Base-by-base conservation (phyloP, 306 rosid species). In the Clitoria ternatea region DNA sequence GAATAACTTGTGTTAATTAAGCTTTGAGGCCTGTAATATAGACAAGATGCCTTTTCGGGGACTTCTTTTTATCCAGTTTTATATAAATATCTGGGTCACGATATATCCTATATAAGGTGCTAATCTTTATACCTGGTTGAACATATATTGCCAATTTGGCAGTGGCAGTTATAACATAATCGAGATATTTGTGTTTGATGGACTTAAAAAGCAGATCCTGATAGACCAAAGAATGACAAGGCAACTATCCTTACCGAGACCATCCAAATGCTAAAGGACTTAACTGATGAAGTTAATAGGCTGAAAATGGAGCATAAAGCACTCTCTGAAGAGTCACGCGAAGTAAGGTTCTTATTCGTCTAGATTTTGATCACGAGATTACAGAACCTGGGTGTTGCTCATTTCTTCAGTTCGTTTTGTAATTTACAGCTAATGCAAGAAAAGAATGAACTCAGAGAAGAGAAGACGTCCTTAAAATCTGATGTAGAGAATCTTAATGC, bases 141-240 rank as follows among this genome's bases (percentile, higher is more conserved):
- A 53, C 30, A 24, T 44, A 47, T 52, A 20, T 27, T 69, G 24
- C 36, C 66, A 67, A 49, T 65, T 29, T 35, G 24, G 10, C 26
- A n/a, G 19, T 62, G 10, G 14, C 69, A 27, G 45, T 7, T 45
- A 27, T 56, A 14, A 20, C 27, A 32, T 10, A 54, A 47, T 52
- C 61, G 78, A 49, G 33, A 61, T 73, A 10, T 67, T 61, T 11
- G 50, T 70, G 22, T 19, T 70, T 39, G 20, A 73, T 74, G 15
- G 56, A 44, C 61, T 75, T 27, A 70, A 77, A 78, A 82, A n/a
- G n/a, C 85, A 88, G 97, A 88, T 54, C 87, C 96, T 7, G 94
- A 85, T 76, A 93, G 96, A 87, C 97, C 97, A 30, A 89, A 85
- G 86, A 90, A 93, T 64, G 98, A 93, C 77, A 93, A 93, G 79